Conservation (phyloP, 2,329 filamentous ascomycete genomes). For the Ascochyta viciae-villosae region DNA sequence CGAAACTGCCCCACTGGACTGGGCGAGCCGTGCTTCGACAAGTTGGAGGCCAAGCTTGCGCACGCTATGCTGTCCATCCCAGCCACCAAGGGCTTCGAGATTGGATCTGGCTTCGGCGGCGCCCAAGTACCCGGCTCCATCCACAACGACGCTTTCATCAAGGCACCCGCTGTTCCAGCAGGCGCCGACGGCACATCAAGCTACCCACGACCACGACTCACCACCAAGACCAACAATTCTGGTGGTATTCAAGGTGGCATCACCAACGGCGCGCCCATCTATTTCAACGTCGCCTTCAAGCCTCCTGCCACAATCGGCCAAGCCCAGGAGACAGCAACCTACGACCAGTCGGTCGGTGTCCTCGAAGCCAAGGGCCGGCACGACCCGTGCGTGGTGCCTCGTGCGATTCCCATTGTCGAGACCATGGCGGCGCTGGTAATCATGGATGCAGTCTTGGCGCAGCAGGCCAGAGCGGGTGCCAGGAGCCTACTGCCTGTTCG, state of each 20-base stretch:
- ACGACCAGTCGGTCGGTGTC: conserved; percentile 75
- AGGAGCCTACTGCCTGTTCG: conserved; percentile 49
- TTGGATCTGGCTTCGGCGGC: conserved; percentile 90
- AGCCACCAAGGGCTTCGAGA: conserved; percentile 93
- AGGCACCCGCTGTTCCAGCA: conserved; percentile 59
- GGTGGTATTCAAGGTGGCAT: conserved; percentile 96
- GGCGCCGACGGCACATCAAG: conserved; percentile 53
- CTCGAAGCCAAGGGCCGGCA: conserved; percentile 93
- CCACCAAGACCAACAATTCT: conserved; percentile 92
- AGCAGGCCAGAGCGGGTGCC: conserved; percentile 66
- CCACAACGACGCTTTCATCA: conserved; percentile 89
- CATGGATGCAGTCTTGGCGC: conserved; percentile 85
- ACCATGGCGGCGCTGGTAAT: conserved; percentile 88
- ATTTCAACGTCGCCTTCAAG: conserved; percentile 96
- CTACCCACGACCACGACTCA: conserved; percentile 65
- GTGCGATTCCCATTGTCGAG: conserved; percentile 88
- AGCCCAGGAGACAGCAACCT: conserved; percentile 82
- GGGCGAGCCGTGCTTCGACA: conserved; percentile 94
- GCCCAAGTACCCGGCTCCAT: conserved; percentile 84
- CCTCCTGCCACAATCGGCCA: conserved; percentile 91
- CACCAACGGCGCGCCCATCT: conserved; percentile 90
- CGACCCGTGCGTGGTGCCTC: conserved; percentile 89
- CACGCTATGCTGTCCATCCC: conserved; percentile 97
- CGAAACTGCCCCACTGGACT: conserved; percentile 83
- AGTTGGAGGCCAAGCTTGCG: conserved; percentile 87